These are phyloP conservation scores for Lizonia empirigonia DNA, from an alignment of 2,329 filamentous ascomycete species.

Conservation along the genomic window DNA sequence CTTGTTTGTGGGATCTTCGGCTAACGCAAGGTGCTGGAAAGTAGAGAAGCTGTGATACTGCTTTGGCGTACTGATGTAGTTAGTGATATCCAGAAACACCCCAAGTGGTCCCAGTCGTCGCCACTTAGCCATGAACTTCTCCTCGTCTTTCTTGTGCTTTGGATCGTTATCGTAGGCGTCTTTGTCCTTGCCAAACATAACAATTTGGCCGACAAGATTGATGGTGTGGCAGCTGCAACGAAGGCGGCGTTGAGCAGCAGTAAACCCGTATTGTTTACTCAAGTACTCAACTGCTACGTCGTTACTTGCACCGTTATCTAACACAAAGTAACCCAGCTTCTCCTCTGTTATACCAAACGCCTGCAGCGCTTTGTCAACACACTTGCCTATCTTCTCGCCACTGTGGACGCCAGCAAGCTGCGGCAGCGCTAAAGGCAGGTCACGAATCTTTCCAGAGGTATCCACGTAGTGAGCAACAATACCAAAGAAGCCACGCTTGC, in stretches of 20 bases:
- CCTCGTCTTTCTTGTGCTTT: not conserved
- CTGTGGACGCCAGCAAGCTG: not conserved
- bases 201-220: slow-evolving; percentile 3
- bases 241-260: not conserved
- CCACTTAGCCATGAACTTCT: slow-evolving; percentile 3
- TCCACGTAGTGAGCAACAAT: not conserved
- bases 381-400: not conserved
- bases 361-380: not conserved
- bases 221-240: not conserved
- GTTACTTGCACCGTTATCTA: not conserved
- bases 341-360: not conserved
- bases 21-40: not conserved
- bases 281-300: not conserved
- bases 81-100: slow-evolving; percentile 2
- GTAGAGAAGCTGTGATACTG: not conserved
- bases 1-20: not conserved
- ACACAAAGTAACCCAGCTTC: not conserved
- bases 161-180: not conserved
- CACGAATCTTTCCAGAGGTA: not conserved
- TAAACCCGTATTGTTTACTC: not conserved
- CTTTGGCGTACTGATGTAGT: not conserved
- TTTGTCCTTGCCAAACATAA: not conserved
- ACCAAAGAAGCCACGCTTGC: not conserved
- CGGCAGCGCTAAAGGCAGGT: not conserved
- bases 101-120: not conserved